Conservation (phyloP, 139 green algal genomes). For the Zygnema cylindricum region DNA sequence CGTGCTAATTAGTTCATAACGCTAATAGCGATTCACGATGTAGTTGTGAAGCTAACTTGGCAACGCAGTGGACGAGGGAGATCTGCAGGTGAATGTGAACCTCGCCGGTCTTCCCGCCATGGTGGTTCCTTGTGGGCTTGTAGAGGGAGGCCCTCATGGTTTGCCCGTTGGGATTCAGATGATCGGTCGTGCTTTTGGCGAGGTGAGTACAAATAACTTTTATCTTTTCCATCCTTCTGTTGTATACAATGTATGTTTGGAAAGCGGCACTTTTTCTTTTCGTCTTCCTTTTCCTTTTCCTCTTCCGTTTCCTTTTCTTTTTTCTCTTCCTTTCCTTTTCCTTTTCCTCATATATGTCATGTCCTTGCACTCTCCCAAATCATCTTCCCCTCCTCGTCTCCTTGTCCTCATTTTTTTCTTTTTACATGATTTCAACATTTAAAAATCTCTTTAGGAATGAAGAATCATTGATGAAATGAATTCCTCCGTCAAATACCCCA, state of each 20-base stretch:
- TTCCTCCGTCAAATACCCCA: not conserved
- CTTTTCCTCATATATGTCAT: not conserved
- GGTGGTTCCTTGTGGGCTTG: constrained; percentile 34
- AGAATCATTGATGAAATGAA: not conserved
- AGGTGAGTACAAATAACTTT: constrained; percentile 12
- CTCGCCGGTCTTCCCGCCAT: constrained; percentile 85
- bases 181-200: constrained; percentile 50
- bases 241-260: not conserved
- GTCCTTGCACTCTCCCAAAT: not conserved
- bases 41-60: not conserved
- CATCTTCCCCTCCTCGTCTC: not conserved
- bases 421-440: not conserved
- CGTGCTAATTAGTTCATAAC: too few relatives aligned
- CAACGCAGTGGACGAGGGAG: not conserved
- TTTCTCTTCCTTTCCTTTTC: not conserved
- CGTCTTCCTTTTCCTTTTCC: not conserved
- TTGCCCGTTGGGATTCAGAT: constrained; percentile 58
- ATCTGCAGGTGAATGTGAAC: constrained; percentile 78
- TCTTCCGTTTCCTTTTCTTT: not conserved
- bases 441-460: not conserved
- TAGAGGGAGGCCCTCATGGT: constrained; percentile 8
- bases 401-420: not conserved
- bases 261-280: not conserved
- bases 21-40: too few relatives aligned
- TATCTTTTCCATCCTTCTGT: not conserved